These are phyloP conservation scores for Aspergillus sp. DNA, from an alignment of 2,329 filamentous ascomycete species.

Conservation along the genomic window DNA sequence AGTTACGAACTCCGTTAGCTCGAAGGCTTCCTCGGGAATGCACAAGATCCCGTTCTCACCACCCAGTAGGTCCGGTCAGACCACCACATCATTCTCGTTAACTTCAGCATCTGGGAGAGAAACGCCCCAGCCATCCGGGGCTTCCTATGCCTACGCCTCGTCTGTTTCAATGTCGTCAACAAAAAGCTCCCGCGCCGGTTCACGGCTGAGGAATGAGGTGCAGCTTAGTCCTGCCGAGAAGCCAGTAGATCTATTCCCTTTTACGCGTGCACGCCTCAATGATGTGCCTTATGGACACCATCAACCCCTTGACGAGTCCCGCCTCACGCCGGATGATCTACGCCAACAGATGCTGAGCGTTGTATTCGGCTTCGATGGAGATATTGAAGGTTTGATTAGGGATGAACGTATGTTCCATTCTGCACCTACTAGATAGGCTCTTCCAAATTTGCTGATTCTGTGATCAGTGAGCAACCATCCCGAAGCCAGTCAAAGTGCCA, in stretches of 20 bases:
- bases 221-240: slow-evolving; percentile 75
- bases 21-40: slow-evolving; percentile 55
- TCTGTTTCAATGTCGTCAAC: slow-evolving; percentile 52
- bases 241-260: slow-evolving; percentile 81
- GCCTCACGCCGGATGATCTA: slow-evolving; percentile 73
- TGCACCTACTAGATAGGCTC: no score
- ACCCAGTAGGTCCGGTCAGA: slow-evolving; percentile 45
- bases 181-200: slow-evolving; percentile 53
- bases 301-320: slow-evolving; percentile 58
- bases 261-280: slow-evolving; percentile 74
- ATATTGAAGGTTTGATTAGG: slow-evolving; percentile 75
- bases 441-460: slow-evolving; percentile 18
- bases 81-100: slow-evolving; percentile 49
- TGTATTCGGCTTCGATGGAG: slow-evolving; percentile 92
- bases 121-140: slow-evolving; percentile 39
- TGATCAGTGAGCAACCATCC: slow-evolving; percentile 66
- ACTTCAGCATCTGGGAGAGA: slow-evolving; percentile 37
- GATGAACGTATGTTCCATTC: slow-evolving; percentile 66
- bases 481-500: slow-evolving; percentile 71
- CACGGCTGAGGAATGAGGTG: slow-evolving; percentile 77
- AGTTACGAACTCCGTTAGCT: slow-evolving; percentile 61
- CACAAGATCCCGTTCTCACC: slow-evolving; percentile 45
- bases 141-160: slow-evolving; percentile 47
- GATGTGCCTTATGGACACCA: slow-evolving; percentile 80
- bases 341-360: slow-evolving; percentile 87